A percentile compares a stretch with the other conserved stretches of the same genome.
These are phyloP conservation scores for Fusarium papillatum DNA, from an alignment of 2,329 filamentous ascomycete genomes.

Conservation along the genomic window DNA sequence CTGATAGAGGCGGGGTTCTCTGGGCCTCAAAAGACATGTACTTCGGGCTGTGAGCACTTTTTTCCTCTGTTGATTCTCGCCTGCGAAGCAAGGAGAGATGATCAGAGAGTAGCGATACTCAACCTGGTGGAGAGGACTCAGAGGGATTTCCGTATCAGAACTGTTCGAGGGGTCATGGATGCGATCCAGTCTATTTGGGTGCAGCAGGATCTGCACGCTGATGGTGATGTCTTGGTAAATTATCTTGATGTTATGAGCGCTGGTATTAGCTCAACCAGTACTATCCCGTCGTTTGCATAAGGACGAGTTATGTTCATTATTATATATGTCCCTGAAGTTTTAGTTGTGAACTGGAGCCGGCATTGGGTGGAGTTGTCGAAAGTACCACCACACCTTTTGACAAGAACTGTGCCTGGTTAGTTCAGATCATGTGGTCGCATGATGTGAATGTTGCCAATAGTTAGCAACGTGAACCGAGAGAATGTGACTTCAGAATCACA, in stretches of 20 bases:
- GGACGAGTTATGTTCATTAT: background rate
- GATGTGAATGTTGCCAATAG: no score
- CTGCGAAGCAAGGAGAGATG: constrained; percentile 51
- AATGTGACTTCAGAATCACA: no score
- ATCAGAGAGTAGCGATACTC: constrained; percentile 47
- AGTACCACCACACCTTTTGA: no score
- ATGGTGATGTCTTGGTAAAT: constrained; percentile 46
- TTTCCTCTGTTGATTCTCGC: constrained; percentile 52
- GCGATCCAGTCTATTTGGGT: constrained; percentile 49
- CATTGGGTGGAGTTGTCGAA: no score
- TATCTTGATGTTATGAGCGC: constrained; percentile 45
- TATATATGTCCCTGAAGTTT: no score
- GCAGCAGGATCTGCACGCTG: constrained; percentile 50
- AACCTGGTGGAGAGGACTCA: constrained; percentile 47
- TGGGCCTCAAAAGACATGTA: constrained; percentile 10
- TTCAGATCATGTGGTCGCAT: no score
- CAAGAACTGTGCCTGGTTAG: no score
- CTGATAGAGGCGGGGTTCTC: constrained; percentile 35
- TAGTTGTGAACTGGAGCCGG: no score
- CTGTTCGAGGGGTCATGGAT: constrained; percentile 35
- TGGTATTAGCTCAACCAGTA: constrained; percentile 25
- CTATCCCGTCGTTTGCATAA: constrained; percentile 29
- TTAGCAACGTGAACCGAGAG: no score
- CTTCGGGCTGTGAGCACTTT: constrained; percentile 45
- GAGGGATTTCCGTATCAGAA: constrained; percentile 30